These are phyloP conservation scores for Fraxinus dipetala DNA, from an alignment of 305 asterid genomes.

Conservation along the genomic window DNA sequence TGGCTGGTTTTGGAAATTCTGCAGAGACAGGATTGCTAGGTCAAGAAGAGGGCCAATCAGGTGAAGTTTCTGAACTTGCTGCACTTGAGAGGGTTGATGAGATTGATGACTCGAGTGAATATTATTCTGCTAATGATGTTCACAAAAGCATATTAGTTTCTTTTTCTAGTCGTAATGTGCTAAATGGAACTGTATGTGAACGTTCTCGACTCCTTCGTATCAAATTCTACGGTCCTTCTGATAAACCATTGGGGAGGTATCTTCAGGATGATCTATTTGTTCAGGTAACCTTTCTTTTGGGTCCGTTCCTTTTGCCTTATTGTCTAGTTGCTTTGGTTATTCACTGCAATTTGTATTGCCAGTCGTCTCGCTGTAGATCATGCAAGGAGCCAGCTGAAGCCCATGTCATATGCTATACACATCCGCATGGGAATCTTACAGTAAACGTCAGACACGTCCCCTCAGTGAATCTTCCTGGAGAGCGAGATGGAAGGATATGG, in stretches of 20 bases:
- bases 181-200: slow-evolving; percentile 71
- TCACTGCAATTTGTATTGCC: slow-evolving; percentile 29
- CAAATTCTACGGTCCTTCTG: slow-evolving; percentile 75
- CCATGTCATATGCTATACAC: slow-evolving; percentile 82
- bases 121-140: slow-evolving; percentile 47
- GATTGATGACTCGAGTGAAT: slow-evolving; percentile 42
- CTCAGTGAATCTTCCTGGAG: slow-evolving; percentile 73
- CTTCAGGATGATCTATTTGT: slow-evolving; percentile 78
- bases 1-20: slow-evolving; percentile 30
- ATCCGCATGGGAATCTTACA: slow-evolving; percentile 84
- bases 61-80: slow-evolving; percentile 36
- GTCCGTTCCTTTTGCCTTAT: neutral
- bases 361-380: slow-evolving; percentile 66
- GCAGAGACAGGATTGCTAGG: slow-evolving; percentile 23
- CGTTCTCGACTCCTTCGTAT: slow-evolving; percentile 74
- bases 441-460: slow-evolving; percentile 66
- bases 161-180: slow-evolving; percentile 76
- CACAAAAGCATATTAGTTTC: slow-evolving; percentile 81
- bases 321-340: slow-evolving; percentile 2
- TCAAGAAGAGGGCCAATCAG: slow-evolving; percentile 39
- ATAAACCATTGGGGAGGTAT: slow-evolving; percentile 91
- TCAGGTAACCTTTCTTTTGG: slow-evolving; percentile 50
- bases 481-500: slow-evolving; percentile 90
- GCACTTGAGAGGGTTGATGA: slow-evolving; percentile 34
- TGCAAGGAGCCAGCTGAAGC: slow-evolving; percentile 89